Evolutionary conservation across 768 basidiomycete genomes (phyloP).

Genomic region (Mycena alexandri): DNA sequence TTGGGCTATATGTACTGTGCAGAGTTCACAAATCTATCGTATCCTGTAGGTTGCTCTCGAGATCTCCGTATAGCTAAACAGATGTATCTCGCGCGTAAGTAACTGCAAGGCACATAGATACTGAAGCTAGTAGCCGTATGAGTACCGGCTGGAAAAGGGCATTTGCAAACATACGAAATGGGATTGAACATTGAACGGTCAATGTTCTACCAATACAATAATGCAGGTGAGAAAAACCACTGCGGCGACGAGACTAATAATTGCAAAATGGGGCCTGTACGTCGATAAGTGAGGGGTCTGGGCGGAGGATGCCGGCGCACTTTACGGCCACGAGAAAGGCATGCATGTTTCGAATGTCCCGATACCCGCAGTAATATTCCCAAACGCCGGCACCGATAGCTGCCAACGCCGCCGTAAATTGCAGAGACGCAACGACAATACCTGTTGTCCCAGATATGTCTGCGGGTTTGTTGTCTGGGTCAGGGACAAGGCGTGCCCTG

Average conservation of each 20-base stretch:
- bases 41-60: too few relatives aligned
- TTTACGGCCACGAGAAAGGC: slow-evolving; percentile 72
- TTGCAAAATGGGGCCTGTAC: slow-evolving; percentile 62
- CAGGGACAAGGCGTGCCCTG: slow-evolving; percentile 68
- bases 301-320: slow-evolving; percentile 45
- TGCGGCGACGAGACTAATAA: slow-evolving; percentile 63
- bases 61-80: too few relatives aligned
- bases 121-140: too few relatives aligned
- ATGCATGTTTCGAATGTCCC: slow-evolving; percentile 67
- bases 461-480: slow-evolving; percentile 40
- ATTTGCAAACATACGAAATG: too few relatives aligned
- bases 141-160: too few relatives aligned
- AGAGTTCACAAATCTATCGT: neutral
- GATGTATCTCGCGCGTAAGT: too few relatives aligned
- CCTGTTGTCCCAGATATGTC: slow-evolving; percentile 43
- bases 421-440: slow-evolving; percentile 65
- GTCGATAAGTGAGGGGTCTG: slow-evolving; percentile 11
- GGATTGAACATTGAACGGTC: too few relatives aligned
- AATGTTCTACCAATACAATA: slow-evolving; percentile 56
- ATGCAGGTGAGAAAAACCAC: slow-evolving; percentile 67
- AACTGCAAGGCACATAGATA: too few relatives aligned
- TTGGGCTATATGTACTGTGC: neutral
- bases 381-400: slow-evolving; percentile 70
- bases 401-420: slow-evolving; percentile 65
- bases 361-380: slow-evolving; percentile 73